These are phyloP conservation scores for Danielia oregonensis DNA, from an alignment of 805 yeast genomes.

Conservation along the genomic window DNA sequence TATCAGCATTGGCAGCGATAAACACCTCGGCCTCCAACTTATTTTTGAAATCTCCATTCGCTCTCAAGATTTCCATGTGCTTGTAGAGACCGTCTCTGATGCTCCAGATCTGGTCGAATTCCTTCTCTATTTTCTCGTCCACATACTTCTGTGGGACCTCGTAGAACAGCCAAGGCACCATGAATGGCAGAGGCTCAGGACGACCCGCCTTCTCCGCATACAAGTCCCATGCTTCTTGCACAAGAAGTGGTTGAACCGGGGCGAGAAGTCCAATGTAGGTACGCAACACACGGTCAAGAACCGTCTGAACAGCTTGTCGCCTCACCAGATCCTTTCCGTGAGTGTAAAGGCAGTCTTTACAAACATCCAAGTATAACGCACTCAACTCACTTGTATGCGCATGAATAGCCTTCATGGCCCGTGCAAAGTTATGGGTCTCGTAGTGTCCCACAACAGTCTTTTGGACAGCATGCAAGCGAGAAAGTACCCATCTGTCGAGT, in stretches of 20 bases:
- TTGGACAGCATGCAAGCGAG: slow-evolving; percentile 49
- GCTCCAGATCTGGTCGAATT: slow-evolving; percentile 44
- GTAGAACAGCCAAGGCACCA: slow-evolving; percentile 17
- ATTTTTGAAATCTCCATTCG: slow-evolving; percentile 49
- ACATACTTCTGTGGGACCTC: slow-evolving; percentile 31
- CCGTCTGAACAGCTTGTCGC: slow-evolving; percentile 64
- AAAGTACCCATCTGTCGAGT: slow-evolving; percentile 63
- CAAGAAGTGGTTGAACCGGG: slow-evolving; percentile 78
- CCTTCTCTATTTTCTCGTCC: slow-evolving; percentile 33
- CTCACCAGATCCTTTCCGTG: slow-evolving; percentile 45
- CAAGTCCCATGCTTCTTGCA: slow-evolving; percentile 85
- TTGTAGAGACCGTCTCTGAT: slow-evolving; percentile 49
- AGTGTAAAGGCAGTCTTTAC: slow-evolving; percentile 83
- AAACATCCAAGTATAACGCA: slow-evolving; percentile 78
- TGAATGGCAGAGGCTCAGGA: slow-evolving; percentile 15
- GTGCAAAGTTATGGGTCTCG: slow-evolving; percentile 59
- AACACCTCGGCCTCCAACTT: slow-evolving; percentile 56
- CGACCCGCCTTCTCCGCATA: slow-evolving; percentile 31
- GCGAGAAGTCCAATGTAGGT: slow-evolving; percentile 65
- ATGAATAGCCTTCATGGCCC: slow-evolving; percentile 63
- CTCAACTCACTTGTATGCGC: slow-evolving; percentile 73
- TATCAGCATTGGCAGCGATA: slow-evolving; percentile 4
- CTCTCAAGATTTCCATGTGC: slow-evolving; percentile 54
- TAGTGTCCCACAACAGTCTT: slow-evolving; percentile 42
- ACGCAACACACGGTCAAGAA: slow-evolving; percentile 53